Base-by-base conservation (phyloP, 805 yeast species). In the Barnettozyma salicaria region DNA sequence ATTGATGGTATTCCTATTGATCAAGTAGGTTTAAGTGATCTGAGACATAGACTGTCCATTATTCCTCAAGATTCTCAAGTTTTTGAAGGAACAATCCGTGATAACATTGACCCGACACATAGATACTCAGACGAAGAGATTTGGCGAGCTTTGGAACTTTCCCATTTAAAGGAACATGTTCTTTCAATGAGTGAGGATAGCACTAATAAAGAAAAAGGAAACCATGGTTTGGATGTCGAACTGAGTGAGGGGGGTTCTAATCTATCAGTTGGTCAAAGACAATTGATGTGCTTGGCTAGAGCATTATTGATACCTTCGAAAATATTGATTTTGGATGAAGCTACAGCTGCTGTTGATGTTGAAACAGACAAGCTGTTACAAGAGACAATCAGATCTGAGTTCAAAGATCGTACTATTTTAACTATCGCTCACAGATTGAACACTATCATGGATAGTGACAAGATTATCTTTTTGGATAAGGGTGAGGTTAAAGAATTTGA, bases 31-130 rank as follows among this genome's bases (percentile, higher is more conserved):
- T 65, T 88, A 34, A 68, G 65, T 44, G 96, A 88, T 54, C 66
- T 88, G 51, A 74, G 97, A 54, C 78, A 78, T 26, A 72, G 75
- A 43, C 62, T 88, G 32, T 80, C 92, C 2, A 89, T 88, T 47
- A 88, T 88, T 47, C 97, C 97, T 2, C 96, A 88, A 59, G 97
- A 88, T 59, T 83, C 96, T 0, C 96, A 89, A 58, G 86, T 86
- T 7, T 81, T 89, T 56, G 85, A 85, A 63, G 96, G 96, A 25
- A 72, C 92, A 0, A 65, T 88, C 10, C 70, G 96, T 50, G 82
- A 85, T 32, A 88, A 88, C 58, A 69, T 90, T 48, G 97, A 90
- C 59, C 97, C 97, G 19, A 76, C 82, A 3, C 64, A 70, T 16
- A 65, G 63, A 35, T 76, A 75, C 54, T 61, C 73, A 4, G 96